Evolutionary conservation across 2,329 filamentous ascomycete genomes (phyloP).

Genomic region (Diaporthe citrichinensis): DNA sequence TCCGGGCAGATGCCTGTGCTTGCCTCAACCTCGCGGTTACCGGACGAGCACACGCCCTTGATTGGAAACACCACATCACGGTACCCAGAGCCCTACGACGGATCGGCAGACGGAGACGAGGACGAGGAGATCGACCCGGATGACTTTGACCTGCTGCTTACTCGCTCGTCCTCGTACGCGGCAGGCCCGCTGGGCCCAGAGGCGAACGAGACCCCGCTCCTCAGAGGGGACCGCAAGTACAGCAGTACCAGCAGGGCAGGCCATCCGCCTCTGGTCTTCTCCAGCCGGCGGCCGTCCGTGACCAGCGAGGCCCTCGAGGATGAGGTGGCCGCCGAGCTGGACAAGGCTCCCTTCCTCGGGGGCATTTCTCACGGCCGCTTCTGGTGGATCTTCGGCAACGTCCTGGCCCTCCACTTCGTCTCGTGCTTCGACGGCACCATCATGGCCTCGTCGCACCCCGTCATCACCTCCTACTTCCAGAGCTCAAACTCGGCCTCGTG

Average conservation of each 20-base stretch:
- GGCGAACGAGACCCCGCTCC: slow-evolving; percentile 55
- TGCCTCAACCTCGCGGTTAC: not conserved
- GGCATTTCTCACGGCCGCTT: slow-evolving; percentile 66
- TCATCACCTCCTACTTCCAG: slow-evolving; percentile 83
- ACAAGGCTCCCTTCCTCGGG: slow-evolving; percentile 55
- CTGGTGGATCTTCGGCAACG: slow-evolving; percentile 73
- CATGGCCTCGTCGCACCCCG: slow-evolving; percentile 85
- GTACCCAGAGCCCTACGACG: not conserved
- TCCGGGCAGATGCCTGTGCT: not conserved
- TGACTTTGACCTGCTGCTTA: slow-evolving; percentile 55
- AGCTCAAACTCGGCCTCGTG: slow-evolving; percentile 85
- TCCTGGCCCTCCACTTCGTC: slow-evolving; percentile 71
- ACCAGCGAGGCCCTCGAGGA: slow-evolving; percentile 36
- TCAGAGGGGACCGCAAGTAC: slow-evolving; percentile 52
- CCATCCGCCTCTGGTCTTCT: slow-evolving; percentile 14
- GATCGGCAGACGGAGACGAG: slow-evolving; percentile 15
- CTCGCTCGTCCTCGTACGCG: slow-evolving; percentile 56
- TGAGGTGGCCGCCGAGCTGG: slow-evolving; percentile 9
- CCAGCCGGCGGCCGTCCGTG: slow-evolving; percentile 31
- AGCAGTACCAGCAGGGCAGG: slow-evolving; percentile 43
- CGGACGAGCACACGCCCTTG: slow-evolving; percentile 40
- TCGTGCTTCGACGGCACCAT: slow-evolving; percentile 82
- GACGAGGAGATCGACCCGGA: slow-evolving; percentile 49
- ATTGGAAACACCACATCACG: slow-evolving; percentile 20
- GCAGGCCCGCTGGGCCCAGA: slow-evolving; percentile 59